A percentile compares a stretch with the other conserved stretches of the same genome.
These are phyloP conservation scores for Edaphochlamys debaryana DNA, from an alignment of 139 green algal species.

Conservation along the genomic window DNA sequence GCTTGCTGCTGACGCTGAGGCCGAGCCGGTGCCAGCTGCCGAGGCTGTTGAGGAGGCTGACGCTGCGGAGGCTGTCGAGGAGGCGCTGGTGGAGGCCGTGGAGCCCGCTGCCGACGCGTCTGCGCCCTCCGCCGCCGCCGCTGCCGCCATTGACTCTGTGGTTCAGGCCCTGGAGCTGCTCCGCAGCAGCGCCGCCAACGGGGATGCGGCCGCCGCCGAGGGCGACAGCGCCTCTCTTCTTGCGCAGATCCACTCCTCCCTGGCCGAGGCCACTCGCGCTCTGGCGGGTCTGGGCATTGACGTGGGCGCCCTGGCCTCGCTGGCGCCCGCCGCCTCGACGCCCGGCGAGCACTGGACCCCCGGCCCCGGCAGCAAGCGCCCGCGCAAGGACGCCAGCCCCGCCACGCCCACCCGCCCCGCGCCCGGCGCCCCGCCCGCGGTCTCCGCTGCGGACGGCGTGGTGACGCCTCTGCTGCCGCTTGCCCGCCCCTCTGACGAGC, in stretches of 20 bases:
- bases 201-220: not conserved
- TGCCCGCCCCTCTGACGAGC: too few relatives aligned
- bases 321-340: too few relatives aligned
- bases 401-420: not conserved
- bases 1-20: not conserved
- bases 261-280: conserved; percentile 2
- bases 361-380: not conserved
- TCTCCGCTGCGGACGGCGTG: too few relatives aligned
- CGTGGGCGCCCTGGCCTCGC: conserved; percentile 8
- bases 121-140: not conserved
- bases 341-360: not conserved
- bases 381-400: conserved; percentile 11
- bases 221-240: conserved; percentile 1
- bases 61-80: too few relatives aligned
- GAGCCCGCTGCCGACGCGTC: not conserved
- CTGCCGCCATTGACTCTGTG: conserved; percentile 25
- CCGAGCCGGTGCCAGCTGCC: not conserved
- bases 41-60: not conserved
- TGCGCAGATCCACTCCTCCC: conserved; percentile 19
- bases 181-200: not conserved
- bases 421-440: too few relatives aligned
- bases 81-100: not conserved
- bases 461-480: conserved; percentile 29
- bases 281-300: conserved; percentile 27
- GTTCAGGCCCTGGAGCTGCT: conserved; percentile 27